phyloP scores from a whole-genome alignment of 805 yeast species.

The Ogataea trehalophila region DNA sequence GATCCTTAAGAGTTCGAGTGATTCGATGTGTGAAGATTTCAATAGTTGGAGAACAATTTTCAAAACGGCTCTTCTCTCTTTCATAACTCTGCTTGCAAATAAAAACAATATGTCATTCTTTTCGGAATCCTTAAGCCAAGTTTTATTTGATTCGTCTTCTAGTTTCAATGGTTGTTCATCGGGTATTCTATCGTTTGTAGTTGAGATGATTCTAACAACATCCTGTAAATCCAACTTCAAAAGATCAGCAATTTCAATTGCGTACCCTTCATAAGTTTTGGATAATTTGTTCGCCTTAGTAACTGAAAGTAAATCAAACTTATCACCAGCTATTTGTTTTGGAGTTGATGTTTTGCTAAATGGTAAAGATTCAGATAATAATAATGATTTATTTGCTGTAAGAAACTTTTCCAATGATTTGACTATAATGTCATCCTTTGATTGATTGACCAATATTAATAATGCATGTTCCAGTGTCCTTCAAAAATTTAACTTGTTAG shows the following conservation, averaged over 20 bases:
- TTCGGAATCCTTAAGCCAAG: slow-evolving; percentile 25
- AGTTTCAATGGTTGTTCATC: slow-evolving; percentile 22
- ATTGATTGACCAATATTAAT: slow-evolving; percentile 7
- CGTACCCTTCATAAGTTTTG: slow-evolving; percentile 34
- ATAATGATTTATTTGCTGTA: slow-evolving; percentile 7
- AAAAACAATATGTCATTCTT: slow-evolving; percentile 31
- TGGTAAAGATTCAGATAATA: slow-evolving; percentile 14
- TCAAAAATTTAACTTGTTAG: slow-evolving; percentile 10
- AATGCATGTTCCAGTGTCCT: slow-evolving; percentile 23
- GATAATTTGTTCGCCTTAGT: slow-evolving; percentile 9
- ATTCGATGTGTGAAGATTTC: slow-evolving; percentile 20
- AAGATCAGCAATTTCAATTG: slow-evolving; percentile 34
- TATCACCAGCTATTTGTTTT: not conserved
- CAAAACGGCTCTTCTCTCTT: slow-evolving; percentile 49
- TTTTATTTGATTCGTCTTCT: slow-evolving; percentile 17
- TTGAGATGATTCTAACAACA: slow-evolving; percentile 42
- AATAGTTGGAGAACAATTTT: slow-evolving; percentile 36
- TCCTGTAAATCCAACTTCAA: slow-evolving; percentile 41
- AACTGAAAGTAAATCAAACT: slow-evolving; percentile 12
- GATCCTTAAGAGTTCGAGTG: slow-evolving; percentile 32
- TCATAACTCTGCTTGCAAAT: slow-evolving; percentile 37
- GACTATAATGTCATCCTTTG: slow-evolving; percentile 6
- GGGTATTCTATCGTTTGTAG: slow-evolving; percentile 34
- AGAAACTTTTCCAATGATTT: slow-evolving; percentile 10
- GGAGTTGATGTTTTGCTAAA: slow-evolving; percentile 4